Evolutionary conservation across 306 rosid species (phyloP).

Genomic region (Herpetospermum pedunculosum): DNA sequence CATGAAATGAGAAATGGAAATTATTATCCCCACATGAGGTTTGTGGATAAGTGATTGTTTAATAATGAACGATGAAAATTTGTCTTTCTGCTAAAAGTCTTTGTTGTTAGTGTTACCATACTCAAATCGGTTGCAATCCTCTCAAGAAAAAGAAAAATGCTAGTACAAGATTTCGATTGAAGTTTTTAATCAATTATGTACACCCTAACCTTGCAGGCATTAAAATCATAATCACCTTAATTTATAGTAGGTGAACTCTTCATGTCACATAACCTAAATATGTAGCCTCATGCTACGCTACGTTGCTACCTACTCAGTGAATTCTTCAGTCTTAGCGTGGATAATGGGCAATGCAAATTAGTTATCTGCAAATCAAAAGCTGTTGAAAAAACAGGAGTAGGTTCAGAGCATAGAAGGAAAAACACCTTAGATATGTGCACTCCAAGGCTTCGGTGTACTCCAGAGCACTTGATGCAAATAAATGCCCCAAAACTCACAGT

Average conservation of each 20-base stretch:
- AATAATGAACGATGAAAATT: neutral
- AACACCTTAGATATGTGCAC: conserved; percentile 87
- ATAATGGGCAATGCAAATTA: neutral
- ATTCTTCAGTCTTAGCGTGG: neutral
- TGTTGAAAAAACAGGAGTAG: neutral
- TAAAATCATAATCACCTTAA: neutral
- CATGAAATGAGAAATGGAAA: neutral
- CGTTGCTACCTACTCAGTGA: neutral
- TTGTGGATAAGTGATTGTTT: neutral
- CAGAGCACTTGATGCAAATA: conserved; percentile 93
- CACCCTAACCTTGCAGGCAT: neutral
- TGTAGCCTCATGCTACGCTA: neutral
- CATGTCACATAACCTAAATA: neutral
- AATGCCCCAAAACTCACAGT: conserved; percentile 68
- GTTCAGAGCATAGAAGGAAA: conserved; percentile 7
- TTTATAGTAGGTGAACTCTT: neutral
- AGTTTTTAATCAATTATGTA: neutral
- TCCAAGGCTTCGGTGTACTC: conserved; percentile 89
- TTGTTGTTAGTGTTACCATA: neutral
- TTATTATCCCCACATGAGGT: neutral
- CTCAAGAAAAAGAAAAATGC: neutral
- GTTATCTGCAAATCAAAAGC: neutral
- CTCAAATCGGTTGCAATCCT: neutral
- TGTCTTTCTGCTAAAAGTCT: neutral
- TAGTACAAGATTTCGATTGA: neutral